Base-by-base conservation (phyloP, 768 basidiomycete species). In the Galerina sulciceps region DNA sequence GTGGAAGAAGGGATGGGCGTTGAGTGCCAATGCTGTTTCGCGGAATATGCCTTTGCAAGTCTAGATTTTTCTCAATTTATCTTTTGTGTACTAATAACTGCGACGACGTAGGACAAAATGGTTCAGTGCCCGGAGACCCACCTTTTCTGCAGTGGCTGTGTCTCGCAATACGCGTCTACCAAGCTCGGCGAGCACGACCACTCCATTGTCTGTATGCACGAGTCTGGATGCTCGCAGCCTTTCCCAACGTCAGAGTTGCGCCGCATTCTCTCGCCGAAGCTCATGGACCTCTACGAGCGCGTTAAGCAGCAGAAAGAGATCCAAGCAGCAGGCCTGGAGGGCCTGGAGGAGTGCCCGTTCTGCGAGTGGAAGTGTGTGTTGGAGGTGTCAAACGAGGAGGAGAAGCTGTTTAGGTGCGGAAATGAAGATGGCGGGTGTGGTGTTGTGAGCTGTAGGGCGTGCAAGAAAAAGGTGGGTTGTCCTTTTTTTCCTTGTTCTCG, bases 1-100 rank as follows among this genome's bases (percentile, higher is more conserved):
- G 76, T 79, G 17, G 85, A 81, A 34, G 77, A 71, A 8, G 80
- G 79, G 8, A 82, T 78, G 49, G 90, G 88, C 2, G 85, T 95
- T 36, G 93, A 95, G 65, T 96, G 94, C 65, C 90, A 89, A 11
- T 96, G 94, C 66, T 97, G 94, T 72, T 96, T 94, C 67, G 75
- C 83, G 4, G 79, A 74, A 10, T 91, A 87, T 60, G 71, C 86
- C 4, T 89, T 91, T 72, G 91, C 93, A 70, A 56, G 91, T 58
- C 56, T 22, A 4, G 44, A 17, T 11, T 49, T 46, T 26, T 26
- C 15, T 52, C n/a, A 13, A 47, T 22, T 26, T 51, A 35, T 35
- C 42, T 23, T 42, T 45, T 26, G 41, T 13, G 56, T 40, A 43
- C 26, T 55, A 41, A 31, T 36, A 50, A 18, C 52, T 42, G 18